Evolutionary conservation across 139 green algal genomes (phyloP), one percentile per base, ranked within the genome.

Genomic region (Prasinococcaceae sp.): DNA sequence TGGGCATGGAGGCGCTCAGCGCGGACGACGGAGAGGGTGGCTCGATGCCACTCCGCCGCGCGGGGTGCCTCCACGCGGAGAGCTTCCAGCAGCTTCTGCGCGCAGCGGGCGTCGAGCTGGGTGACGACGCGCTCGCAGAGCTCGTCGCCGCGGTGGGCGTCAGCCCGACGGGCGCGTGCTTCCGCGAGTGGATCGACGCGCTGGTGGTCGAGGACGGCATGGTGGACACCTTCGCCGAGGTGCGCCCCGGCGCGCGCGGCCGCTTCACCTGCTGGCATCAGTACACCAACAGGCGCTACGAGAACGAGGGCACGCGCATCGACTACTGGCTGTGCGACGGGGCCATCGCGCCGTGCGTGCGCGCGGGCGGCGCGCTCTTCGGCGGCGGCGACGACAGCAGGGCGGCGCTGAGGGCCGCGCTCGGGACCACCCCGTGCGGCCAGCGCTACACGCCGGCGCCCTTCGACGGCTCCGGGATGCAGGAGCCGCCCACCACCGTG

Each of bases 191-290:
- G 26, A 47, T 56, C 12, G n/a, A n/a, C 6, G 51, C 25, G 17
- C 36, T 60, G 19, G 23, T 36, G 1, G 36, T 10, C 4, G 36
- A 37, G 28, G 51, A 48, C 26, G 17, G 33, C 19, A 33, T 60
- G 37, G 51, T 60, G 36, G 51, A 60, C 51, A 53, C 51, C 16
- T 60, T 60, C 33, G 6, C 19, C 12, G 51, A 60, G 16, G 16
- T 36, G 37, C 39, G 56, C 51, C 6, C 6, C 5, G 20, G n/a
- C 39, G 5, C 37, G 4, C 33, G 23, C 6, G 51, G 28, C 14
- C 38, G 51, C 19, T 60, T 60, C 35, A 60, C 51, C 37, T 30
- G 19, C 26, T 60, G 30, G 32, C 8, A 54, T 4, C 51, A 60
- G 33, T 22, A 22, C 51, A 52, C 16, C n/a, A 60, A 60, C 39